These are phyloP conservation scores for Lupinus albus DNA, from an alignment of 306 rosid species.

Conservation along the genomic window DNA sequence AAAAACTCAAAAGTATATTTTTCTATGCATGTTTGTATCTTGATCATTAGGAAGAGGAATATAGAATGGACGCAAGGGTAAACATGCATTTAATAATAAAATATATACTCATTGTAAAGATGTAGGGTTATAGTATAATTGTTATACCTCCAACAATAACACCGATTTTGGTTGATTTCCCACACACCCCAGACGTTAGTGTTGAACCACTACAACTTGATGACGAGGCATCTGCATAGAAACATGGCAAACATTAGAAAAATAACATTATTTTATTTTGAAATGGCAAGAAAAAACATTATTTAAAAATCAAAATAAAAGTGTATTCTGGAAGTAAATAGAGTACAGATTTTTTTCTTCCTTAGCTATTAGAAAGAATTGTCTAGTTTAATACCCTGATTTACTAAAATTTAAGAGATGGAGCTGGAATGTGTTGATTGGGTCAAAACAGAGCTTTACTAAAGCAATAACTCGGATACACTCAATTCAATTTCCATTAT, in stretches of 20 bases:
- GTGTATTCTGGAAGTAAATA: conserved; percentile 3
- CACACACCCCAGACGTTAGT: conserved; percentile 57
- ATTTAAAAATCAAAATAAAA: too few relatives aligned
- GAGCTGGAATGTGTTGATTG: conserved; percentile 9
- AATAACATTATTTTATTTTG: neutral
- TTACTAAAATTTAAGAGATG: too few relatives aligned
- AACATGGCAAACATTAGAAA: conserved; percentile 35
- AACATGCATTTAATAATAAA: conserved; percentile 24
- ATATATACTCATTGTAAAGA: neutral
- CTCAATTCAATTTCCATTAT: conserved; percentile 17
- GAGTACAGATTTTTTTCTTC: neutral
- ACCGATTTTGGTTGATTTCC: conserved; percentile 50
- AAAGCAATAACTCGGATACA: neutral
- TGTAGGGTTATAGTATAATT: neutral
- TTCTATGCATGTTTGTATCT: conserved; percentile 9
- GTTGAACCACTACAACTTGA: conserved; percentile 53
- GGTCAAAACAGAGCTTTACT: conserved; percentile 2
- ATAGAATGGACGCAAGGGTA: neutral
- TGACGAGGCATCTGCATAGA: conserved; percentile 19
- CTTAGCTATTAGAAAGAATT: too few relatives aligned
- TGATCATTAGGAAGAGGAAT: neutral
- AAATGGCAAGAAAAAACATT: neutral
- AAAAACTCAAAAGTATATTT: neutral
- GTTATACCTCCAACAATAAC: conserved; percentile 66
- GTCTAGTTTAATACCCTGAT: neutral